Evolutionary conservation across 331 rosid species (phyloP), one percentile per base, ranked within the genome.

Genomic region (Rosa hybrid): DNA sequence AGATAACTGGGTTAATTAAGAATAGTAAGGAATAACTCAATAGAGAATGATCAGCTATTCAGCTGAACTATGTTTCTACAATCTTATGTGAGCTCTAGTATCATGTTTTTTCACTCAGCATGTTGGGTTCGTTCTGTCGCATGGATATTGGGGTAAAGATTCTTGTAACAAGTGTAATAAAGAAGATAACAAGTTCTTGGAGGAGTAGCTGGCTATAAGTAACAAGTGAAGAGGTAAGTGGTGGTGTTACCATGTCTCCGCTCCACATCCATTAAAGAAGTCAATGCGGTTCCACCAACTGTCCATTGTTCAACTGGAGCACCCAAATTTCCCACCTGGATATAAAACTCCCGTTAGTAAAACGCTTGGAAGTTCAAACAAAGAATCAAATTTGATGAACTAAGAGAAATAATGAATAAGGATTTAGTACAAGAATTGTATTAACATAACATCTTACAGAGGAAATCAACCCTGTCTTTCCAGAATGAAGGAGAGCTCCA

Each of bases 251-350:
- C 82, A 59, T 79, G 82, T 79, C 82, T 71, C 3, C 77, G 69
- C 77, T 79, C 82, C 13, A 79, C 82, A 57, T 79, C 82, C 82
- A 79, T 79, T 46, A 79, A 59, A 45, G 82, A 59, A 18, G 82
- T 79, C 7, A 79, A 59, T 57, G 82, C 77, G 0, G 82, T 57
- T 71, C 82, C 82, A 59, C 82, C 82, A 27, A 71, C 82, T 10
- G 82, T 71, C 82, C 82, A 79, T 45, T 79, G 34, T 38, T 79
- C 82, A 71, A 79, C 82, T 12, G 77, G 77, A 11, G 72, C 77
- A 71, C 71, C 82, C 77, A 79, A 17, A 59, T 79, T 79, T 71
- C 77, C 82, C 71, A 79, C 82, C 82, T 79, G 77, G 60, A 71
- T 34, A 54, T 12, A 42, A 1, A 6, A 44, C 64, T 76, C 30